Conservation (phyloP, 257 asterid species). For the Capsicum rhomboideum region DNA sequence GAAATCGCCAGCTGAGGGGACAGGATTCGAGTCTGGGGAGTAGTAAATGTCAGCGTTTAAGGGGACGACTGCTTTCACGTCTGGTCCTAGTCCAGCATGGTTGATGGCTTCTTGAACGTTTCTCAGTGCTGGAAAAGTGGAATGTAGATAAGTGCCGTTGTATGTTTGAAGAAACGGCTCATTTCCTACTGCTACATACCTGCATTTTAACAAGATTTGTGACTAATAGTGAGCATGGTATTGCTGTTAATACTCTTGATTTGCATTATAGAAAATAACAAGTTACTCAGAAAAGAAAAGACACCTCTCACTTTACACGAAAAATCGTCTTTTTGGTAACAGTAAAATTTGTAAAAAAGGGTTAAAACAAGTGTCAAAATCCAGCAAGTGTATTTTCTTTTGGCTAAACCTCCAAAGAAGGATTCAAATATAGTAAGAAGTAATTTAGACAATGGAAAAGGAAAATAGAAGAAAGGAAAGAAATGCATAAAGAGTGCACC, state of each 20-base stretch:
- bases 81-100: slow-evolving; percentile 54
- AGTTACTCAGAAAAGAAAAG: too few species aligned
- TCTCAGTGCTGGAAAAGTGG: slow-evolving; percentile 65
- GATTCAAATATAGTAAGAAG: too few species aligned
- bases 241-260: not conserved
- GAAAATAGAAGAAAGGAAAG: not conserved
- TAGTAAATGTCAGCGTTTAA: slow-evolving; percentile 81
- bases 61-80: slow-evolving; percentile 72
- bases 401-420: not conserved
- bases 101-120: slow-evolving; percentile 77
- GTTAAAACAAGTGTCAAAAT: too few species aligned
- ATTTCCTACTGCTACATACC: slow-evolving; percentile 93
- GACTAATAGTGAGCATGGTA: not conserved
- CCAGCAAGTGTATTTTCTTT: not conserved
- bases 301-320: too few species aligned
- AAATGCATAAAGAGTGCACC: too few species aligned
- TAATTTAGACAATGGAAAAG: too few species aligned
- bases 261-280: not conserved
- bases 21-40: slow-evolving; percentile 75
- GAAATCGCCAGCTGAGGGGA: slow-evolving; percentile 91
- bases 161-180: slow-evolving; percentile 84
- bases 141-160: slow-evolving; percentile 45
- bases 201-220: slow-evolving; percentile 3
- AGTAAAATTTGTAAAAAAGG: too few species aligned
- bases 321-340: not conserved